Evolutionary conservation across 345 rosid genomes (phyloP).

Genomic region (Boechera retrofracta): DNA sequence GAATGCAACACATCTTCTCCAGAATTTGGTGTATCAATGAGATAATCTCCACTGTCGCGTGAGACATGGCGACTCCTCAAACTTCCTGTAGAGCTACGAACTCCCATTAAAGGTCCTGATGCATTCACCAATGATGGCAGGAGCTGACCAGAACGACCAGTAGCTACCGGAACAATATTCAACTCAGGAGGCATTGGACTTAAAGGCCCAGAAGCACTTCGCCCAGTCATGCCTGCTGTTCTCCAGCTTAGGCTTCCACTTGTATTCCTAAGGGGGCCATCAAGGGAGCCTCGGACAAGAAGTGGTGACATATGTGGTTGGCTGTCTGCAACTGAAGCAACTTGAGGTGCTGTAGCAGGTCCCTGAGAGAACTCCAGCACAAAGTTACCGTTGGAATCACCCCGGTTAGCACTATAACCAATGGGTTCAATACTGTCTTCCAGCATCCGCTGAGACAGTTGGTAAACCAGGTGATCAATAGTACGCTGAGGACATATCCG

Average conservation of each 20-base stretch:
- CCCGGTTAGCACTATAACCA: conserved; percentile 60
- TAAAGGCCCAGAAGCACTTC: conserved; percentile 91
- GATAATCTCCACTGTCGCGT: conserved; percentile 95
- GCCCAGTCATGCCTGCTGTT: conserved; percentile 80
- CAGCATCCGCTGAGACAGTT: conserved; percentile 89
- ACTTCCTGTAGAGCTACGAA: conserved; percentile 95
- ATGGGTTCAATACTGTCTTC: conserved; percentile 89
- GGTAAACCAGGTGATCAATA: conserved; percentile 96
- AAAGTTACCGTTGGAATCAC: conserved; percentile 70
- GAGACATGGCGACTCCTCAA: conserved; percentile 93
- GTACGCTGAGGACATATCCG: conserved; percentile 97
- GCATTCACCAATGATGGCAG: conserved; percentile 87
- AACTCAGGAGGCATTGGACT: conserved; percentile 95
- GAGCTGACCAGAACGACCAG: conserved; percentile 95
- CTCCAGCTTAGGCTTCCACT: conserved; percentile 97
- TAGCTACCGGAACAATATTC: conserved; percentile 72
- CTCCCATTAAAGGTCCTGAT: conserved; percentile 97
- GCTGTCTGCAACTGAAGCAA: conserved; percentile 70
- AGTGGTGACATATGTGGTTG: conserved; percentile 99
- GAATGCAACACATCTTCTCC: conserved; percentile 88
- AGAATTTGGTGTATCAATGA: conserved; percentile 93
- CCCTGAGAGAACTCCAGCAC: conserved; percentile 98
- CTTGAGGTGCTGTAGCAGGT: conserved; percentile 72
- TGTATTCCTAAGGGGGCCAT: conserved; percentile 91
- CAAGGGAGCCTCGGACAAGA: conserved; percentile 94